Percentiles rank a stretch among this genome's conserved stretches.
phyloP scores from a whole-genome alignment of 1,139 yeast genomes.

The Yamadazyma sp. region DNA sequence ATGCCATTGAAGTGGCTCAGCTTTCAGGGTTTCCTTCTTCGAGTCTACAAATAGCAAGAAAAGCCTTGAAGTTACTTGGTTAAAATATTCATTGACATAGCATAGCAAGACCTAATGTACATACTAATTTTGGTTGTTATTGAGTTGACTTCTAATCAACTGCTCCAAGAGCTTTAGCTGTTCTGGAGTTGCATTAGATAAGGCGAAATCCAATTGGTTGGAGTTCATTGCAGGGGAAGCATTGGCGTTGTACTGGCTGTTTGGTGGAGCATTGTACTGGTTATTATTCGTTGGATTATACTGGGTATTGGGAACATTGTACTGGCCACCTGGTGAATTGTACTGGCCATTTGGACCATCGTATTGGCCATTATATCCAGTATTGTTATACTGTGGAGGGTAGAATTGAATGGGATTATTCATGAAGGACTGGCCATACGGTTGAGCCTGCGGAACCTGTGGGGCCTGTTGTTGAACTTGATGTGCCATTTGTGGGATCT shows the following conservation, averaged over 20 bases:
- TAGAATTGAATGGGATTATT: slow-evolving; percentile 1
- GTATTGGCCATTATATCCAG: too few species aligned
- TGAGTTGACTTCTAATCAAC: slow-evolving; percentile 24
- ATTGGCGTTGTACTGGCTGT: not conserved
- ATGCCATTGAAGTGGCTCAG: slow-evolving; percentile 82
- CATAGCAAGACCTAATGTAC: not conserved
- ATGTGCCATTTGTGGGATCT: slow-evolving; percentile 9
- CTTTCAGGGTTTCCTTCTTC: slow-evolving; percentile 77
- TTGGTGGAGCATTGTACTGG: too few species aligned
- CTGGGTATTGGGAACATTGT: too few species aligned
- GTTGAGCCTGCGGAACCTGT: slow-evolving; percentile 4
- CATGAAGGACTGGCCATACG: slow-evolving; percentile 8
- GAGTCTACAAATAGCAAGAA: slow-evolving; percentile 54
- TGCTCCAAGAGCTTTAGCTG: slow-evolving; percentile 33
- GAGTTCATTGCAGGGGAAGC: not conserved
- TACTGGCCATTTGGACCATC: too few species aligned
- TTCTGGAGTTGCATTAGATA: slow-evolving; percentile 17
- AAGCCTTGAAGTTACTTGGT: slow-evolving; percentile 25
- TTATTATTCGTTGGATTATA: too few species aligned
- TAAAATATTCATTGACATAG: not conserved
- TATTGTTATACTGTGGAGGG: too few species aligned
- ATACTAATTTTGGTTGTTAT: slow-evolving; percentile 6
- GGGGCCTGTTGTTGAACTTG: slow-evolving; percentile 3
- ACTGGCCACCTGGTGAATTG: too few species aligned
- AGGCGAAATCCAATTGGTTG: slow-evolving; percentile 12